Percentiles rank a stretch among this genome's conserved stretches.
phyloP scores from a whole-genome alignment of 148 eudicot genomes.

The Camellia sinensis region DNA sequence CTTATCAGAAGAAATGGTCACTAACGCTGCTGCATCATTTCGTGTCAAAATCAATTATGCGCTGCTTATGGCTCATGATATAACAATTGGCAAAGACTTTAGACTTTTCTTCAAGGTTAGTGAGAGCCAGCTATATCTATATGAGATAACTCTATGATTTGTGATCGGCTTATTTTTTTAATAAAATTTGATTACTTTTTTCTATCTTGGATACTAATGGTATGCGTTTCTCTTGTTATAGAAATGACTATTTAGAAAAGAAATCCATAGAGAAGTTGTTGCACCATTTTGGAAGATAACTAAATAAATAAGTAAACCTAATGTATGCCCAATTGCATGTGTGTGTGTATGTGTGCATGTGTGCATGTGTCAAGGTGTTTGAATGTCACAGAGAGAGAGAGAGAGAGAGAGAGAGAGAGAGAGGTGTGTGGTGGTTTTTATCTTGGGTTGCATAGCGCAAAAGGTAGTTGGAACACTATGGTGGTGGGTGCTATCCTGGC shows the following conservation, averaged over 20 bases:
- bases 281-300: neutral
- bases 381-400: neutral
- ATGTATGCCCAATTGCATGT: neutral
- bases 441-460: neutral
- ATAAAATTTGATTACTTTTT: neutral
- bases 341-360: neutral
- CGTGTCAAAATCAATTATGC: constrained; percentile 78
- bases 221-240: neutral
- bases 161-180: neutral
- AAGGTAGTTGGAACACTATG: neutral
- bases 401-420: neutral
- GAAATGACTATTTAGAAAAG: neutral
- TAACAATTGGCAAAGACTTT: constrained; percentile 94
- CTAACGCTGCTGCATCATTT: constrained; percentile 87
- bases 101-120: constrained; percentile 81
- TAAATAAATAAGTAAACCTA: neutral
- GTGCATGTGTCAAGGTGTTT: neutral
- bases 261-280: neutral
- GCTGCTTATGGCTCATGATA: constrained; percentile 93
- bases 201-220: neutral
- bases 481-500: neutral
- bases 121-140: constrained; percentile 8
- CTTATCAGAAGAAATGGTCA: constrained; percentile 91
- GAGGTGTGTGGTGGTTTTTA: neutral
- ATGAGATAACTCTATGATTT: neutral